These are phyloP conservation scores for Penicillium frequentans DNA, from an alignment of 2,329 filamentous ascomycete genomes.

Conservation along the genomic window DNA sequence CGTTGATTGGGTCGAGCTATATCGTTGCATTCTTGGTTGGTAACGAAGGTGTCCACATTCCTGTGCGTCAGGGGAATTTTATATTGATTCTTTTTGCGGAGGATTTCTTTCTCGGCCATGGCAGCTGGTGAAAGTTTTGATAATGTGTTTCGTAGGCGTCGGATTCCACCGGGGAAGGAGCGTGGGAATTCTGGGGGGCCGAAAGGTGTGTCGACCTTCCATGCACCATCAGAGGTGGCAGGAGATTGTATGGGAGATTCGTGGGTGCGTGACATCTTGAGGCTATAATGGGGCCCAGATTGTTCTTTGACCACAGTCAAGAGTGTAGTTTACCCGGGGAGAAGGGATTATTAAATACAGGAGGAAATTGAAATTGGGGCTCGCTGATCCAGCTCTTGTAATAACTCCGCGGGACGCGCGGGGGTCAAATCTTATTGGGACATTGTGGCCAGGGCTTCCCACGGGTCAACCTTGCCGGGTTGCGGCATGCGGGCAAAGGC, in stretches of 20 bases:
- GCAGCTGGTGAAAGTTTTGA: constrained; percentile 35
- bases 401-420: constrained; percentile 16
- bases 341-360: neutral
- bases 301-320: neutral
- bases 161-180: constrained; percentile 32
- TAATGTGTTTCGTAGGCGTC: constrained; percentile 36
- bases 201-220: constrained; percentile 34
- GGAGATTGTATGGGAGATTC: neutral
- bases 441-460: neutral
- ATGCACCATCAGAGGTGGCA: constrained; percentile 30
- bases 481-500: neutral
- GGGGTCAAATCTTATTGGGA: constrained; percentile 9
- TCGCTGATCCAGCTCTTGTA: constrained; percentile 1
- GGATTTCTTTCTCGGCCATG: constrained; percentile 34
- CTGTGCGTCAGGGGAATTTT: constrained; percentile 37
- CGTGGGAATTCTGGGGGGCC: constrained; percentile 29
- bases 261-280: neutral
- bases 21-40: constrained; percentile 43
- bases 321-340: neutral
- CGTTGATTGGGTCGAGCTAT: constrained; percentile 59
- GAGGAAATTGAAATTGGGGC: neutral
- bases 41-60: constrained; percentile 38
- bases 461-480: neutral
- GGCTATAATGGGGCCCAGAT: neutral
- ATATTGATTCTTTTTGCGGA: constrained; percentile 37